Evolutionary conservation across 805 yeast species (phyloP).

Genomic region (Sugiyamaella chiloensis): DNA sequence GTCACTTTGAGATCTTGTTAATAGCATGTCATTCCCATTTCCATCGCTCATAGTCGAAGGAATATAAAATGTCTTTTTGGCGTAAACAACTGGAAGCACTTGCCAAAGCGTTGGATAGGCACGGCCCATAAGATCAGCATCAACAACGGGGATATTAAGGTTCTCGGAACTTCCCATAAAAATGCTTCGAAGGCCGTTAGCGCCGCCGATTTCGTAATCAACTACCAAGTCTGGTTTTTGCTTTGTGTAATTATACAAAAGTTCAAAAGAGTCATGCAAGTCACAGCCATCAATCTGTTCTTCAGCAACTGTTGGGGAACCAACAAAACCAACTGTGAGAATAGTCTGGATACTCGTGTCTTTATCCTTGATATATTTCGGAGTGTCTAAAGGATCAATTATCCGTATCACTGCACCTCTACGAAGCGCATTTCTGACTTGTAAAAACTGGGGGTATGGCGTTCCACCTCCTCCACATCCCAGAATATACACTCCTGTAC

Average conservation of each 20-base stretch:
- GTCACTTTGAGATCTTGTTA: slow-evolving; percentile 26
- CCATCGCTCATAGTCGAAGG: slow-evolving; percentile 32
- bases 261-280: slow-evolving; percentile 32
- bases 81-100: slow-evolving; percentile 31
- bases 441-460: slow-evolving; percentile 41
- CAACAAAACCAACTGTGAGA: slow-evolving; percentile 40
- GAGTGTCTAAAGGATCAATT: slow-evolving; percentile 27
- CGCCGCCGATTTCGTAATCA: slow-evolving; percentile 32
- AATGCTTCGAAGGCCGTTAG: slow-evolving; percentile 24
- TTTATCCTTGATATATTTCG: slow-evolving; percentile 23
- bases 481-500: slow-evolving; percentile 44
- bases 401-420: slow-evolving; percentile 37
- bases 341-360: slow-evolving; percentile 17
- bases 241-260: slow-evolving; percentile 7
- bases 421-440: slow-evolving; percentile 32
- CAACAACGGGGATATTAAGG: slow-evolving; percentile 24
- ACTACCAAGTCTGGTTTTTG: slow-evolving; percentile 2
- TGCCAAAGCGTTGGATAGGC: slow-evolving; percentile 48
- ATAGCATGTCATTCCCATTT: slow-evolving; percentile 37
- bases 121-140: slow-evolving; percentile 47
- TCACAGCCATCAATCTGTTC: slow-evolving; percentile 44
- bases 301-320: slow-evolving; percentile 44
- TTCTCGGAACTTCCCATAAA: slow-evolving; percentile 7
- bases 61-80: slow-evolving; percentile 6
- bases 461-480: slow-evolving; percentile 54